phyloP scores from a whole-genome alignment of 192 early-diverging fungal genomes.

The Kappamyces sp. region DNA sequence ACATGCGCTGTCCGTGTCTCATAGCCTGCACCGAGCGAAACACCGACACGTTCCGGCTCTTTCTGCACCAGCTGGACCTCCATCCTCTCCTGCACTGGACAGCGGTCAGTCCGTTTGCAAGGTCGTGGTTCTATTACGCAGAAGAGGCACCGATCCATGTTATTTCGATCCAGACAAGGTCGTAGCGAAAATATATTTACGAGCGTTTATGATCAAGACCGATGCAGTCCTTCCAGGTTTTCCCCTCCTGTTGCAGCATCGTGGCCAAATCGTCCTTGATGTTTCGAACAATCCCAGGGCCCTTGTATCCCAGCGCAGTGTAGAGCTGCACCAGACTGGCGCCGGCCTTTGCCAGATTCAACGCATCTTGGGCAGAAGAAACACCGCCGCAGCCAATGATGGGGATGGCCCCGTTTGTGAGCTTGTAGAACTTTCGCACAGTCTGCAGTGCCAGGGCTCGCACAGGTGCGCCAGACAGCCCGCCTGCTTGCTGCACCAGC shows the following conservation, averaged over 20 bases:
- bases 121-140: too few species aligned
- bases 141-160: too few species aligned
- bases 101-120: too few species aligned
- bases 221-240: constrained; percentile 61
- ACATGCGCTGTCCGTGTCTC: background rate
- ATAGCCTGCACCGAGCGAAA: background rate
- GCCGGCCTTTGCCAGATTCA: constrained; percentile 77
- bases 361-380: constrained; percentile 63
- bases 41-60: background rate
- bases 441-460: constrained; percentile 61
- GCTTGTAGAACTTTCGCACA: constrained; percentile 58
- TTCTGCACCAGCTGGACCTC: background rate
- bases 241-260: constrained; percentile 54
- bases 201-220: constrained; percentile 29
- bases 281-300: constrained; percentile 69
- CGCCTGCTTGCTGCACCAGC: constrained; percentile 60
- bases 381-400: constrained; percentile 90
- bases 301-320: constrained; percentile 67
- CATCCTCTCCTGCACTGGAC: background rate
- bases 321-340: constrained; percentile 80
- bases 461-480: constrained; percentile 75
- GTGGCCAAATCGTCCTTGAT: constrained; percentile 72
- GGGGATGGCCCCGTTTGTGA: constrained; percentile 68
- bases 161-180: too few species aligned
- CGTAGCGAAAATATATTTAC: background rate